Conservation (phyloP, 139 green algal species). For the Tetraselmis chui region DNA sequence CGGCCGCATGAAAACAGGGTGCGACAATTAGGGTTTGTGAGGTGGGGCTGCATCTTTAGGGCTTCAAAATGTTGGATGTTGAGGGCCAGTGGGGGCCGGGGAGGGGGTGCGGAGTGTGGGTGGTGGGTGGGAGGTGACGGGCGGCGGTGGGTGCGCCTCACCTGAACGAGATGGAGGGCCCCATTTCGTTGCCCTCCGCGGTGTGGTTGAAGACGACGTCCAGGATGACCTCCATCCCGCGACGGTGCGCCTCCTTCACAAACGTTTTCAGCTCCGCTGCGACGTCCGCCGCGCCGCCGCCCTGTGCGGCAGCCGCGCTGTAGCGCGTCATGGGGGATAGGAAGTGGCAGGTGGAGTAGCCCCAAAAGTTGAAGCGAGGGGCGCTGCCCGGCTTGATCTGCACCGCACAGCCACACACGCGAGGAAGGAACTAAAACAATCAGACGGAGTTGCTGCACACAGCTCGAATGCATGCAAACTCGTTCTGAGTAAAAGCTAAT, state of each 20-base stretch:
- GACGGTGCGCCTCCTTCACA: conserved; percentile 80
- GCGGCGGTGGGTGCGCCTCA: background rate
- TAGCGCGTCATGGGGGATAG: conserved; percentile 91
- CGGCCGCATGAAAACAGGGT: no score
- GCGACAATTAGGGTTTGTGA: no score
- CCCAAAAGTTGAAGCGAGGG: conserved; percentile 91
- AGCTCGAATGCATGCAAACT: no score
- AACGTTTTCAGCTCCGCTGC: conserved; percentile 88
- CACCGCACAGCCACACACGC: conserved; percentile 16
- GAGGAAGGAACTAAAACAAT: no score
- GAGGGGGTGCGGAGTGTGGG: no score
- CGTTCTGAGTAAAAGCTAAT: no score
- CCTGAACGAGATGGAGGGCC: conserved; percentile 86
- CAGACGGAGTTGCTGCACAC: no score
- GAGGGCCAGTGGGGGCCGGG: no score
- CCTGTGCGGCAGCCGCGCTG: conserved; percentile 7
- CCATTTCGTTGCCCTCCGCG: conserved; percentile 88
- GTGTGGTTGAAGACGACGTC: conserved; percentile 99
- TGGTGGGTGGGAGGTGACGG: background rate
- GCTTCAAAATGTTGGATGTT: no score
- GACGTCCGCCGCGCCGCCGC: background rate
- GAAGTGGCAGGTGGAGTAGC: conserved; percentile 93
- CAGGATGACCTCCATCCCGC: conserved; percentile 96
- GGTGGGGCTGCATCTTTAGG: no score
- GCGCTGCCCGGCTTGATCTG: background rate